Evolutionary conservation across 139 green algal species (phyloP), one percentile per base, ranked within the genome.

Genomic region (Tetradesmus obliquus): DNA sequence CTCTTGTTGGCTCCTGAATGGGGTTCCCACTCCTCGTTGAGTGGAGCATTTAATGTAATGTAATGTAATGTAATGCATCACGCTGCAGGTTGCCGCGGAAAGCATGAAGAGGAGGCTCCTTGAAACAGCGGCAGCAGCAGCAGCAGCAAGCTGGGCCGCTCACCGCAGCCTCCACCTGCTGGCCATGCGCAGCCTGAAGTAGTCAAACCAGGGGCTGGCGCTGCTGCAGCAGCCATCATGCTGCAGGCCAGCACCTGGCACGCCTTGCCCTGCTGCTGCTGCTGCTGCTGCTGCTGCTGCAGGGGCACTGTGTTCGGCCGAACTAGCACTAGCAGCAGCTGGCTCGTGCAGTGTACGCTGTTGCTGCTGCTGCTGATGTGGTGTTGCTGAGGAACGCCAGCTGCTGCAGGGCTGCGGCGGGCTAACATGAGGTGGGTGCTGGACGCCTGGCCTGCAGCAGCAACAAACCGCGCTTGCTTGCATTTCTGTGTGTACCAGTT

Each of bases 161-260:
- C 13, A 90, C 86, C 86, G 57, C 5, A 90, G 71, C 15, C 86
- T 54, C 86, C 86, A 90, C 6, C 86, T 69, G 71, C 86, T 84
- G 53, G 53, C 17, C 86, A 90, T 90, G 3, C 86, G 74, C 8
- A 90, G 71, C 22, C 32, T 74, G 86, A 84, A 90, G 86, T 90
- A 90, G 51, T 22, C 12, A 24, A 83, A 90, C 86, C 86, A 90
- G 1, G 13, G 62, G 60, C 62, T 45, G 66, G 17, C 17, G 5
- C 57, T 66, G 57, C 66, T 76, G 66, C 5, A 76, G 66, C 66
- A 76, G 66, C 8, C 17, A 3, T 45, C 32, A 45, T 45, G 32
- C 32, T 76, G 66, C 66, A 76, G 66, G 12, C 66, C 66, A 45
- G 32, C 32, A 24, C 66, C 54, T 53, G 15, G 9, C 32, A 45